Conservation (phyloP, 305 asterid species). For the Solanum hybrid region DNA sequence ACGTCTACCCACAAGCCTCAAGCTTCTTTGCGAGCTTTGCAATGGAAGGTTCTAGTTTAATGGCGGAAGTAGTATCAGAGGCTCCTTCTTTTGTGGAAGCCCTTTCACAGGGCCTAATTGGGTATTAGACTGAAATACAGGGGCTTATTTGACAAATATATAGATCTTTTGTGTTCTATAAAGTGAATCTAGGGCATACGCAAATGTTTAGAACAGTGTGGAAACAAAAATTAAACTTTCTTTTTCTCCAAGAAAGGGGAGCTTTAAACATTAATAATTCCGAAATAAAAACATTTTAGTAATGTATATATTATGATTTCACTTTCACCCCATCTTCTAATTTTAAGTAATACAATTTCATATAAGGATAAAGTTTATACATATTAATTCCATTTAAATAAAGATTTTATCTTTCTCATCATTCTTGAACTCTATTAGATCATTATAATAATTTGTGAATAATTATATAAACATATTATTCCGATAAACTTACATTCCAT, state of each 20-base stretch:
- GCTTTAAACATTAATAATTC: background rate
- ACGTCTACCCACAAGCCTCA: background rate
- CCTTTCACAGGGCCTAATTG: background rate
- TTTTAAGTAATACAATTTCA: background rate
- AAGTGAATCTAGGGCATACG: constrained; percentile 9
- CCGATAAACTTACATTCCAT: background rate
- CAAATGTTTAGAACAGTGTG: background rate
- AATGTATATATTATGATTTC: background rate
- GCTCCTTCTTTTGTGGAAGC: background rate
- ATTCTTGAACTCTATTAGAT: no score
- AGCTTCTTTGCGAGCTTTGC: background rate
- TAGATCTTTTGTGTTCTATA: background rate
- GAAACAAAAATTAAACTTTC: background rate
- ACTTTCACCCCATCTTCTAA: background rate
- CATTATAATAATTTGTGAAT: no score
- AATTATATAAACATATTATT: no score
- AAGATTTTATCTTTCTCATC: no score
- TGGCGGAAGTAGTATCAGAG: background rate
- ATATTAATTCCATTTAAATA: no score
- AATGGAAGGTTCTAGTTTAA: background rate
- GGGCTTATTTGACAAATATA: background rate
- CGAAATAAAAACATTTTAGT: background rate
- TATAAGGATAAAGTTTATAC: no score
- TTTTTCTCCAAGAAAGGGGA: background rate
- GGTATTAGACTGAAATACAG: background rate